Evolutionary conservation across 2,329 filamentous ascomycete genomes (phyloP).

Genomic region (Diaporthe destruens): DNA sequence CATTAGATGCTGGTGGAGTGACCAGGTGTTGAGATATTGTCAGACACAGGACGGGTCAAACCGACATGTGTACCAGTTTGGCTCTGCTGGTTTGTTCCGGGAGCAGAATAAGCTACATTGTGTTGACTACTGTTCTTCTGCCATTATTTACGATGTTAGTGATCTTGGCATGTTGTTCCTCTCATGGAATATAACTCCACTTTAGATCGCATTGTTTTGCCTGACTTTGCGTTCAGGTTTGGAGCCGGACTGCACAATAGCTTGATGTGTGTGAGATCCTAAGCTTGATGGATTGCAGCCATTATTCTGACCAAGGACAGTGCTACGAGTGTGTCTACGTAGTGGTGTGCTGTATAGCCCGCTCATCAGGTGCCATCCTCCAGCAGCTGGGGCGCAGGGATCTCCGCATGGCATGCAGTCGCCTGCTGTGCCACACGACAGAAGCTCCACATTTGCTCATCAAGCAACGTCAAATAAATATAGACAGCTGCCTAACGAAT

Average conservation of each 20-base stretch:
- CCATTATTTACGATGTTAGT: not conserved
- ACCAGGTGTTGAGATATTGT: too few relatives aligned
- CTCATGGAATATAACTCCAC: too few relatives aligned
- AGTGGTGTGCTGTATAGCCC: not conserved
- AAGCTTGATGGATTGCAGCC: too few relatives aligned
- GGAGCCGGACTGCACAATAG: not conserved
- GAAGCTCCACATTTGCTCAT: not conserved
- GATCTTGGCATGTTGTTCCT: too few relatives aligned
- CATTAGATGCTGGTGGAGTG: too few relatives aligned
- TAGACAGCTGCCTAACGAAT: not conserved
- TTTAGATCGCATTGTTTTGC: not conserved
- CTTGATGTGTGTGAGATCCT: too few relatives aligned
- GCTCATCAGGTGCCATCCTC: not conserved
- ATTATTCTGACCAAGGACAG: too few relatives aligned
- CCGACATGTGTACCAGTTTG: too few relatives aligned
- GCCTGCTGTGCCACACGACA: not conserved
- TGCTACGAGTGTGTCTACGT: too few relatives aligned
- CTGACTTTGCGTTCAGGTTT: too few relatives aligned
- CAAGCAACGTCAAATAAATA: conserved; percentile 2
- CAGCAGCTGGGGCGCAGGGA: not conserved
- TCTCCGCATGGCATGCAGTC: not conserved
- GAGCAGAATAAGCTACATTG: not conserved
- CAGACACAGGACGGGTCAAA: too few relatives aligned
- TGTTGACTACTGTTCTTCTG: too few relatives aligned
- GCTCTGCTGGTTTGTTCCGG: not conserved